Percentiles rank a stretch among this genome's conserved stretches.
Evolutionary conservation across 768 basidiomycete species (phyloP).

Genomic region (Dioszegia hungarica): DNA sequence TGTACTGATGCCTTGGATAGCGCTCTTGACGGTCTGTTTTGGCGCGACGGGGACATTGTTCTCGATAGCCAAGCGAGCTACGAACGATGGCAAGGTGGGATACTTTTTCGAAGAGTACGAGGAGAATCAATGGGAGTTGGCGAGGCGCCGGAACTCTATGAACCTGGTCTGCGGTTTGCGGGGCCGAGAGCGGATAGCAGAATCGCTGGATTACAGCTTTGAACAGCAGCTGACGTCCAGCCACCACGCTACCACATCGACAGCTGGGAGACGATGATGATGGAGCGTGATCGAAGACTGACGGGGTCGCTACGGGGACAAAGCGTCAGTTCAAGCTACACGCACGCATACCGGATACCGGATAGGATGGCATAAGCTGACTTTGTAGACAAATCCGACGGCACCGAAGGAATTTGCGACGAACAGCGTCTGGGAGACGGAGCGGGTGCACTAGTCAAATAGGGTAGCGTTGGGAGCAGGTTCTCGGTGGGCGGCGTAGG

Average conservation of each 20-base stretch:
- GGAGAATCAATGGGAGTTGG: too few species aligned
- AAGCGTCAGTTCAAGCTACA: slow-evolving; percentile 71
- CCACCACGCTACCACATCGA: slow-evolving; percentile 80
- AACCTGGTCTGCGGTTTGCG: too few species aligned
- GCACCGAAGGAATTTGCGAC: slow-evolving; percentile 69
- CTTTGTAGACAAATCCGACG: slow-evolving; percentile 59
- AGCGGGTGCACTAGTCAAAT: slow-evolving; percentile 50
- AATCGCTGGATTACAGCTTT: too few species aligned
- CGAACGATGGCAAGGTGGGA: slow-evolving; percentile 85
- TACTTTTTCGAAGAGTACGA: too few species aligned
- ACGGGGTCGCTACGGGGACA: slow-evolving; percentile 86
- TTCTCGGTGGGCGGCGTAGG: too few species aligned
- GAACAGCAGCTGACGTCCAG: slow-evolving; percentile 53
- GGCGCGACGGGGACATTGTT: slow-evolving; percentile 83
- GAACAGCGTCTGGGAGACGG: slow-evolving; percentile 69
- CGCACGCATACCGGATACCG: too few species aligned
- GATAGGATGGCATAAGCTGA: neutral
- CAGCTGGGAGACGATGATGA: slow-evolving; percentile 93
- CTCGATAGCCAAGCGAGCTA: slow-evolving; percentile 67
- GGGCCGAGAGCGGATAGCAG: too few species aligned
- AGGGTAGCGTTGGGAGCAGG: too few species aligned
- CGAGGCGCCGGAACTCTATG: too few species aligned
- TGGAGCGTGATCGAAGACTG: slow-evolving; percentile 79
- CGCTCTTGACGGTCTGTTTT: slow-evolving; percentile 80
- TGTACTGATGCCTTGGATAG: slow-evolving; percentile 50